A percentile compares a stretch with the other conserved stretches of the same genome.
These are phyloP conservation scores for Saccharomycopsis fermentans DNA, from an alignment of 805 yeast genomes.

Conservation along the genomic window DNA sequence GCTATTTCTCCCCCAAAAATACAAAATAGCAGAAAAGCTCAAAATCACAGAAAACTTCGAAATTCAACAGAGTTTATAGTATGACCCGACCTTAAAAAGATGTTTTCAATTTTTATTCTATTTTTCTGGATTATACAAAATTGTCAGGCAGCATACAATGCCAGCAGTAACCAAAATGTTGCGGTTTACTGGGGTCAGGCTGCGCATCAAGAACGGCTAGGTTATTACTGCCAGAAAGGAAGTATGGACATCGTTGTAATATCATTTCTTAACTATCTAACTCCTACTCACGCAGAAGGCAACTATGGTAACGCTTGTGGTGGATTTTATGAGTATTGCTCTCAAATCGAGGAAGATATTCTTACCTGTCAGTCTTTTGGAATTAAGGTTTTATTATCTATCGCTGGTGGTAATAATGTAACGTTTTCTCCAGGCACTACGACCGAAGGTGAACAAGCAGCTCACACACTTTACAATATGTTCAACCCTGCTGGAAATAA, in stretches of 20 bases:
- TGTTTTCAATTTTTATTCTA: conserved; percentile 13
- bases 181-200: conserved; percentile 67
- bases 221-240: conserved; percentile 42
- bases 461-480: conserved; percentile 49
- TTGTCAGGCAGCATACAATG: conserved; percentile 25
- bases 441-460: conserved; percentile 59
- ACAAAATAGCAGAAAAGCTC: neutral
- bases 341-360: conserved; percentile 55
- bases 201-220: conserved; percentile 35
- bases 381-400: conserved; percentile 63
- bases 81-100: neutral
- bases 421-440: conserved; percentile 49
- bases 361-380: conserved; percentile 65
- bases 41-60: neutral
- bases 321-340: conserved; percentile 22
- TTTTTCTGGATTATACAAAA: conserved; percentile 26
- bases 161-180: conserved; percentile 34
- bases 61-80: neutral
- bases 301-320: conserved; percentile 37
- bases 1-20: neutral
- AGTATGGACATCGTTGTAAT: conserved; percentile 35
- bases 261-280: conserved; percentile 29
- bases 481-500: conserved; percentile 38
- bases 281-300: conserved; percentile 25
- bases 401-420: conserved; percentile 41